Evolutionary conservation across 2,329 filamentous ascomycete species (phyloP).

Genomic region (Phialophora expanda): DNA sequence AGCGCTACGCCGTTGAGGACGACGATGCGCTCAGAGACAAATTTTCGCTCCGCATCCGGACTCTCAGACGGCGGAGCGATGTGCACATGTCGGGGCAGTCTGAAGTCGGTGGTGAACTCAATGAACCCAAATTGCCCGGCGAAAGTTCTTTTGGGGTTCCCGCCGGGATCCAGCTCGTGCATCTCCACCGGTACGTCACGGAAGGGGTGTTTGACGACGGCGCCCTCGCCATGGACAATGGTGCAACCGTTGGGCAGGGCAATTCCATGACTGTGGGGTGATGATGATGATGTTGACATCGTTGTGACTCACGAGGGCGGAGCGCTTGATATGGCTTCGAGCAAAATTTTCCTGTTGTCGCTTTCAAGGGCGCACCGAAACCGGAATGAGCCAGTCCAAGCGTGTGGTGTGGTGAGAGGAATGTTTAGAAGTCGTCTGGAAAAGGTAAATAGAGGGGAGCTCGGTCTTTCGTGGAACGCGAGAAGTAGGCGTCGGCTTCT

Average conservation of each 20-base stretch:
- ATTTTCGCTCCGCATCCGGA: conserved; percentile 2
- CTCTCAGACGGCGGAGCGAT: conserved; percentile 21
- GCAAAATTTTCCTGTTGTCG: neutral
- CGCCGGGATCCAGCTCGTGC: conserved; percentile 32
- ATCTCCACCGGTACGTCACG: conserved; percentile 31
- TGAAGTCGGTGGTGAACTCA: conserved; percentile 32
- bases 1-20: conserved; percentile 31
- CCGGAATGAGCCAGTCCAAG: neutral
- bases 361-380: neutral
- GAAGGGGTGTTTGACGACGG: conserved; percentile 32
- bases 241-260: conserved; percentile 24
- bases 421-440: neutral
- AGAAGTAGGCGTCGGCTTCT: neutral
- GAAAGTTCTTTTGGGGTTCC: conserved; percentile 15
- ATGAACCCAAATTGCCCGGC: conserved; percentile 33
- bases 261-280: conserved; percentile 24
- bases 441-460: neutral
- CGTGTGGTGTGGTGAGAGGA: neutral
- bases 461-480: neutral
- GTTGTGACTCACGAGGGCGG: neutral
- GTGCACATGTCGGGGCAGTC: conserved; percentile 33
- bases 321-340: neutral
- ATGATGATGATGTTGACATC: conserved; percentile 2
- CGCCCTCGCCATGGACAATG: conserved; percentile 30
- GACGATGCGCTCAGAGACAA: conserved; percentile 31